Conservation (phyloP, 108 stramenopile genomes). For the Cyclotella baltica region DNA sequence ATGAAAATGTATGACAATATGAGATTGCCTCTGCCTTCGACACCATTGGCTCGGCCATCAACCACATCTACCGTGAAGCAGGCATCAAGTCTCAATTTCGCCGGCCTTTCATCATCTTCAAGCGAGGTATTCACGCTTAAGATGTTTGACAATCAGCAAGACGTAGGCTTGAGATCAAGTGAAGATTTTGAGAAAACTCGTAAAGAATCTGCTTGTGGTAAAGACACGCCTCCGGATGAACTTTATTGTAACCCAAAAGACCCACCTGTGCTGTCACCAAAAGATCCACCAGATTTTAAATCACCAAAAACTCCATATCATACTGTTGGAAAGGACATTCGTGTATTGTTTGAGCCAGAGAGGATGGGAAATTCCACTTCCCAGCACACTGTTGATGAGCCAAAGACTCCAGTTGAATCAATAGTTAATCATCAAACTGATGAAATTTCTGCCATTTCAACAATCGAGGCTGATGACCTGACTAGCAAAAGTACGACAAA, state of each 20-base stretch:
- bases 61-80: not conserved
- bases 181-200: not conserved
- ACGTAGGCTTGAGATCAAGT: not conserved
- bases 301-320: not conserved
- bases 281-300: not conserved
- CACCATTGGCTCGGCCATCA: not conserved
- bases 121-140: not conserved
- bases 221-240: not conserved
- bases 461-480: too few relatives aligned
- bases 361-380: not conserved
- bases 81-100: not conserved
- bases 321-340: not conserved
- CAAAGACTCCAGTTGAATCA: not conserved
- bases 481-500: too few relatives aligned
- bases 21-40: not conserved
- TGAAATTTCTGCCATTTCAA: constrained; percentile 11
- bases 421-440: not conserved
- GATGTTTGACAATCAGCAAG: not conserved
- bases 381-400: not conserved
- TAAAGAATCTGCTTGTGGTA: not conserved
- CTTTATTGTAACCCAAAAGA: not conserved
- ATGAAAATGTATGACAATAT: not conserved
- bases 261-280: not conserved
- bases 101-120: not conserved
- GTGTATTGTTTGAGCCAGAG: not conserved